Base-by-base conservation (phyloP, 495 filamentous ascomycete species). In the Hypoxylon intermedium region DNA sequence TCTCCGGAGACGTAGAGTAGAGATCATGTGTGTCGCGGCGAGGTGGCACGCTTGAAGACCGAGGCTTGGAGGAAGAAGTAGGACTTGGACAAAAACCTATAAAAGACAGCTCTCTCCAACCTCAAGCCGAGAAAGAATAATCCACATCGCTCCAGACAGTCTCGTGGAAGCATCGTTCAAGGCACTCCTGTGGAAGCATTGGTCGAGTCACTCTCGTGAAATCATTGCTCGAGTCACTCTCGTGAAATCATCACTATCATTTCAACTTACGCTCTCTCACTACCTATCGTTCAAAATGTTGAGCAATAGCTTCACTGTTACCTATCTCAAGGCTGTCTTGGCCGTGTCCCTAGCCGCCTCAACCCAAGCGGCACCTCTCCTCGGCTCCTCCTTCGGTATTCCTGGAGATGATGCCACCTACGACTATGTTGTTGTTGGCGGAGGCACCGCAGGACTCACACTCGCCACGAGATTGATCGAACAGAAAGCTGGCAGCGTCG, bases 371-470 rank as follows among this genome's bases (percentile, higher is more conserved):
- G 12, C 13, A 13, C 34, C 34, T 12, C 40, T 53, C 19, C 30
- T 53, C 6, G 53, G 53, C 9, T 46, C 53, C 12, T 56, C 53
- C 3, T 56, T 56, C 12, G 53, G 53, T 11, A 56, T 56, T 31
- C 53, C 53, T 30, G 53, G 53, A 5, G 40, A 46, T 11, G 31
- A 56, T 6, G 53, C 53, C 4, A 49, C 68, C 6, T 96, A 86
- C 75, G 91, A 96, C 77, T 94, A 92, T 72, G 77, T 96, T 52
- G 86, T 86, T 5, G 76, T 85, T 1, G 84, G 84, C 6, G 84
- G 83, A 24, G 84, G 84, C 2, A 86, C 74, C 0, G 78, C 78
- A 0, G 84, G 84, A 0, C 67, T 77, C 5, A 66, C 74, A 1
- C 57, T 86, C 1, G 84, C 82, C 3, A 73, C 72, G 1, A 72